Evolutionary conservation across 2,329 filamentous ascomycete species (phyloP), one percentile per base, ranked within the genome.

Genomic region (Talaromyces verruculosus): DNA sequence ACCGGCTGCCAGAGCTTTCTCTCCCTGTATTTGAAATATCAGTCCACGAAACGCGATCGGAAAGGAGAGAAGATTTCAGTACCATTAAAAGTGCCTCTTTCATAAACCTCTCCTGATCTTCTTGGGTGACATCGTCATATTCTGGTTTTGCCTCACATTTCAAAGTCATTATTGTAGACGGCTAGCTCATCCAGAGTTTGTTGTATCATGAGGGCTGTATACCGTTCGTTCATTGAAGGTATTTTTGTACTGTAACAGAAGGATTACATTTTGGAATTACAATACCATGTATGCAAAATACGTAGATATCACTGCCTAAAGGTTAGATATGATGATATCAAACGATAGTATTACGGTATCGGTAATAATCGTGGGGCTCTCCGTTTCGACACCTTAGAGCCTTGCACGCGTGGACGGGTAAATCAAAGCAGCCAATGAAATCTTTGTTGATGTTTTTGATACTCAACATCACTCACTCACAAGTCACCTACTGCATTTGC

Each of bases 21-120:
- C 89, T 66, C 93, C 95, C 92, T 96, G 65, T 45, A 45, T 13
- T 35, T 5, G 2, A 17, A 13, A 17, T 25, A 6, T 58, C 30
- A 58, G 53, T 17, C 7, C 13, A 37, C 8, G 2, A 6, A n/a
- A 15, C 0, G 3, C 6, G 17, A 22, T n/a, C n/a, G 17, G 10
- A 28, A 37, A 64, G 0, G 39, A 28, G n/a, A 25, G 3, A 53
- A 45, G 22, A 63, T 30, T 13, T 17, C 49, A 47, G 66, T 81
- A 94, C 91, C 92, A 97, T 96, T 71, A 88, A 85, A 71, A 97
- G 85, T 68, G 93, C 93, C 76, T 94, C 89, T 71, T 89, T 87
- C 87, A 96, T 97, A 80, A 93, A 97, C 71, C 78, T 75, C 71
- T 84, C 83, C 76, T 88, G 85, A 37, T 69, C 69, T 5, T 71